Base-by-base conservation (phyloP, 768 basidiomycete genomes). In the Boletus barrowsii region DNA sequence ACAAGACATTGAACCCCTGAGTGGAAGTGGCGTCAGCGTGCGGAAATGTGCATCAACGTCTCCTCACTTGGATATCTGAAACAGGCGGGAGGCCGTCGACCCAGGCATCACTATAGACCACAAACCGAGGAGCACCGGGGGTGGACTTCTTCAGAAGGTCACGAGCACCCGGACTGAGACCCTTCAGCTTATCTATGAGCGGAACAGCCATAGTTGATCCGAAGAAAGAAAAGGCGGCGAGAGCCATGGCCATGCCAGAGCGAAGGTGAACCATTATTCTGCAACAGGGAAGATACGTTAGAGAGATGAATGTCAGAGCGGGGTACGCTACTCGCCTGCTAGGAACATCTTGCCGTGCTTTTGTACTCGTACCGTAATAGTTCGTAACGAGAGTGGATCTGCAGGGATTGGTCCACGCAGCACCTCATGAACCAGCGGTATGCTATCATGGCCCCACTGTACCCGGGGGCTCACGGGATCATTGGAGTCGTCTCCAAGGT, bases 91-190 rank as follows among this genome's bases (percentile, higher is more conserved):
- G 62, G 2, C 78, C 76, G 40, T 67, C 65, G 9, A 78, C 74
- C 53, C 68, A 82, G 22, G 65, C 58, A 47, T 77, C 76, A 45
- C 70, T 65, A 56, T 77, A 77, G 15, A 66, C 62, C 7, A 74
- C 42, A 30, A 73, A 86, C 57, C 80, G 76, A 24, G 83, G 84
- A 6, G 80, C 73, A 29, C 76, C 72, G 0, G 77, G 74, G 5
- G 41, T 33, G 0, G 63, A 35, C 41, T 43, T 51, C 55, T 54
- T 59, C 32, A 64, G 20, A 9, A 66, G n/a, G 4, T 55, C 62
- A 26, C 59, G 58, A 24, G 65, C 66, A 5, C 24, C 42, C 1
- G 56, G 63, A 43, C 45, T 66, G 32, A 66, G 57, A 35, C 24
- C 33, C 26, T 17, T 49, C 17, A 66, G 44, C 48, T 50, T 68